A percentile compares a stretch with the other conserved stretches of the same genome.
Evolutionary conservation across 345 rosid species (phyloP).

Genomic region (Salix purpurea): DNA sequence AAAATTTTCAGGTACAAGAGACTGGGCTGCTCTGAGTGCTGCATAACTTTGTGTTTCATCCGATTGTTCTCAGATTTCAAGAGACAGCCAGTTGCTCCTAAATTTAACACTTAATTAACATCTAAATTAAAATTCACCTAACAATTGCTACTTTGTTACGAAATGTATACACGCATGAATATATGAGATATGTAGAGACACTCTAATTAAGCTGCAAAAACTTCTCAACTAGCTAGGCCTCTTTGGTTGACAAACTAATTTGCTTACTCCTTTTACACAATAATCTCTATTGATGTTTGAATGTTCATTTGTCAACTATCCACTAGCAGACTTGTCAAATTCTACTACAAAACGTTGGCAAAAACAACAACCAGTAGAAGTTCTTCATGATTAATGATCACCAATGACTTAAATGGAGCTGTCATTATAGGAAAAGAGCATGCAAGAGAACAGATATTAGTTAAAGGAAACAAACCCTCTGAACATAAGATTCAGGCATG

Average conservation of each 20-base stretch:
- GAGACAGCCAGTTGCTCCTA: not conserved
- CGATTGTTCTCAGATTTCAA: not conserved
- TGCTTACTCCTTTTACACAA: too few species aligned
- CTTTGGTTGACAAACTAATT: too few species aligned
- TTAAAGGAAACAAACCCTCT: constrained; percentile 45
- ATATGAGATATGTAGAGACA: not conserved
- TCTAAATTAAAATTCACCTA: not conserved
- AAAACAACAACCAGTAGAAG: not conserved
- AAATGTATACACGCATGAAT: not conserved
- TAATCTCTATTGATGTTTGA: not conserved
- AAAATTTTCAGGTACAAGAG: constrained; percentile 3
- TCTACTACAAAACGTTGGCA: not conserved
- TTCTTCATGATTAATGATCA: not conserved
- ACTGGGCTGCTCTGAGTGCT: constrained; percentile 4
- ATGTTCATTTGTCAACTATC: not conserved
- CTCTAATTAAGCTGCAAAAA: not conserved
- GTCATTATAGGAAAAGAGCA: not conserved
- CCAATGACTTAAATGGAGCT: not conserved
- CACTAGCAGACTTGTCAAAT: not conserved
- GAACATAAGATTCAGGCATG: constrained; percentile 82
- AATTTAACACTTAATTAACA: not conserved
- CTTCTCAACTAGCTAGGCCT: too few species aligned
- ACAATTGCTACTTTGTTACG: not conserved
- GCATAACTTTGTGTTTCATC: not conserved
- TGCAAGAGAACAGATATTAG: not conserved